Evolutionary conservation across 345 rosid species (phyloP).

Genomic region (Noccaea caerulescens): DNA sequence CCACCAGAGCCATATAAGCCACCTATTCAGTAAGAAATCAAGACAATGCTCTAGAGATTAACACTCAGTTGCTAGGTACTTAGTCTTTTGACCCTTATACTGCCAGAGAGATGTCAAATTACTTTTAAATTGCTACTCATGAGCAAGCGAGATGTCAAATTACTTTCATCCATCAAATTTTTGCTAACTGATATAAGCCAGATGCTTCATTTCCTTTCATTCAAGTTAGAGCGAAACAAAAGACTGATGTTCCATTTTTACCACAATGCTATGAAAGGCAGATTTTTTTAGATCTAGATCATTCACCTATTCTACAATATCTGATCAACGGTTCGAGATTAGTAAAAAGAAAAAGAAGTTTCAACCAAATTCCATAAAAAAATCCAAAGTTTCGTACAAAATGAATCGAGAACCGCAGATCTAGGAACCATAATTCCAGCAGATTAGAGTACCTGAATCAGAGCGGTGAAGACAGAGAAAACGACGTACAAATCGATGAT

Average conservation of each 20-base stretch:
- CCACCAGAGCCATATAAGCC: slow-evolving; percentile 92
- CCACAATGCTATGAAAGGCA: background rate
- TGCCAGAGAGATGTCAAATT: background rate
- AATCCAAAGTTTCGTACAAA: background rate
- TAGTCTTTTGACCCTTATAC: background rate
- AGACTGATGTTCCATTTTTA: background rate
- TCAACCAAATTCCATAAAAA: background rate
- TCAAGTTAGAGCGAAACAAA: background rate
- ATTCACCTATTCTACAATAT: background rate
- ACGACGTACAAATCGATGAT: slow-evolving; percentile 87
- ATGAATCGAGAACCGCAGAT: slow-evolving; percentile 31
- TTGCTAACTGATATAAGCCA: background rate
- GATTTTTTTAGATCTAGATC: slow-evolving; percentile 15
- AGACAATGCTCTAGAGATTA: background rate
- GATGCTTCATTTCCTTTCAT: slow-evolving; percentile 9
- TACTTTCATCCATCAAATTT: background rate
- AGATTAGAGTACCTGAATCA: slow-evolving; percentile 67
- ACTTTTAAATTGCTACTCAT: background rate
- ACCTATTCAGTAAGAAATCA: slow-evolving; percentile 53
- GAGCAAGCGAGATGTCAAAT: background rate
- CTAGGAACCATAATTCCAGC: background rate
- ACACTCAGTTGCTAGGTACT: slow-evolving; percentile 4
- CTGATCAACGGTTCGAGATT: background rate
- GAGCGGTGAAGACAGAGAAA: slow-evolving; percentile 78
- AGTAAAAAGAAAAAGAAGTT: background rate